These are phyloP conservation scores for Ogataea haglerorum DNA, from an alignment of 805 yeast species.

Conservation along the genomic window DNA sequence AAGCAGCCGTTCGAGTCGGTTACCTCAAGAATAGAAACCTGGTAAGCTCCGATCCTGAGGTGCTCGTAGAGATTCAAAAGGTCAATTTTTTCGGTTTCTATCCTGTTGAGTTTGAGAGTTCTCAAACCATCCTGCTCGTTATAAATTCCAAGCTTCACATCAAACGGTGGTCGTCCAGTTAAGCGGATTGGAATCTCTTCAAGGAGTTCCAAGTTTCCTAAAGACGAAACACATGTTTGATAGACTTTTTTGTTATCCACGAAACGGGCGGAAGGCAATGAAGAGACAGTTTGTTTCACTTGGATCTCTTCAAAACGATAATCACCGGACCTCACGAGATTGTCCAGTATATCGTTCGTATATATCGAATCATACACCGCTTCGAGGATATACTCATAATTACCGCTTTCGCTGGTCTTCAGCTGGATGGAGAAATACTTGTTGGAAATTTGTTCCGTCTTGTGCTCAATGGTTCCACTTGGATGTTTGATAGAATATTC, in stretches of 20 bases:
- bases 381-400: slow-evolving; percentile 55
- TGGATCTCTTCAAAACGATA: slow-evolving; percentile 33
- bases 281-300: slow-evolving; percentile 51
- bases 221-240: slow-evolving; percentile 31
- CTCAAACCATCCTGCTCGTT: slow-evolving; percentile 58
- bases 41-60: slow-evolving; percentile 67
- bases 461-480: slow-evolving; percentile 42
- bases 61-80: slow-evolving; percentile 45
- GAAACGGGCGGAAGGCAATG: slow-evolving; percentile 54
- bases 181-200: slow-evolving; percentile 56
- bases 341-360: slow-evolving; percentile 36
- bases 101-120: slow-evolving; percentile 40
- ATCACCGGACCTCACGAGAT: slow-evolving; percentile 20
- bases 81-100: slow-evolving; percentile 37
- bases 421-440: slow-evolving; percentile 34
- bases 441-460: slow-evolving; percentile 46
- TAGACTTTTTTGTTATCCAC: slow-evolving; percentile 13
- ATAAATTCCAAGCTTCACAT: slow-evolving; percentile 51
- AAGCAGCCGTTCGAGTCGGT: slow-evolving; percentile 70
- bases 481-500: slow-evolving; percentile 64
- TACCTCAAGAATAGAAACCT: slow-evolving; percentile 54
- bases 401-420: slow-evolving; percentile 49
- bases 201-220: slow-evolving; percentile 27
- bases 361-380: slow-evolving; percentile 67
- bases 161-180: slow-evolving; percentile 60